phyloP scores from a whole-genome alignment of 805 yeast species.

The Hanseniaspora lindneri region DNA sequence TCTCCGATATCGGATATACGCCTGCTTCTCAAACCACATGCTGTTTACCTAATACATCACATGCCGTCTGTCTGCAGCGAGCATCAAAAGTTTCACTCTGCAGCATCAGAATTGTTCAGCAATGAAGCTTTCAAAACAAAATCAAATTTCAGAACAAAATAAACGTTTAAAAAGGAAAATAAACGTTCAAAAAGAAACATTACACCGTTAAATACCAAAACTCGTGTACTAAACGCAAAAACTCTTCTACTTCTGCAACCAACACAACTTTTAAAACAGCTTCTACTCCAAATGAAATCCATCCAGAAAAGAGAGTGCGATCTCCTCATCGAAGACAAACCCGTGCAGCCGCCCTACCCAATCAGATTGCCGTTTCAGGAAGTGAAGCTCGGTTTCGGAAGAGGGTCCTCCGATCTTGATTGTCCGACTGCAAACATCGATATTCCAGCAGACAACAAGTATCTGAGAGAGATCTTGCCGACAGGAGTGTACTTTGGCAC shows the following conservation, averaged over 20 bases:
- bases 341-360: constrained; percentile 40
- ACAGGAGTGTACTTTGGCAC: constrained; percentile 91
- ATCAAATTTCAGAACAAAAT: too few relatives aligned
- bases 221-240: too few relatives aligned
- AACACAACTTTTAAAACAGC: background rate
- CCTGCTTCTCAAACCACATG: too few relatives aligned
- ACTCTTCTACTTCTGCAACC: background rate
- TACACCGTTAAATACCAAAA: too few relatives aligned
- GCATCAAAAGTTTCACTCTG: too few relatives aligned
- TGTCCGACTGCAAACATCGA: constrained; percentile 92
- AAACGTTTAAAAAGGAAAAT: too few relatives aligned
- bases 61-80: too few relatives aligned
- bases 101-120: too few relatives aligned
- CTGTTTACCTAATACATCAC: too few relatives aligned
- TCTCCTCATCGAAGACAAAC: constrained; percentile 28
- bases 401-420: constrained; percentile 89
- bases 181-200: too few relatives aligned
- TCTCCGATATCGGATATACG: too few relatives aligned
- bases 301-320: constrained; percentile 21
- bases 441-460: constrained; percentile 37
- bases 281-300: background rate
- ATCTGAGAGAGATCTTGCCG: constrained; percentile 31
- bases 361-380: constrained; percentile 35
- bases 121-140: too few relatives aligned
- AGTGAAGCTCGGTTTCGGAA: constrained; percentile 76